Base-by-base conservation (phyloP, 805 yeast genomes). In the Brettanomyces bruxellensis region DNA sequence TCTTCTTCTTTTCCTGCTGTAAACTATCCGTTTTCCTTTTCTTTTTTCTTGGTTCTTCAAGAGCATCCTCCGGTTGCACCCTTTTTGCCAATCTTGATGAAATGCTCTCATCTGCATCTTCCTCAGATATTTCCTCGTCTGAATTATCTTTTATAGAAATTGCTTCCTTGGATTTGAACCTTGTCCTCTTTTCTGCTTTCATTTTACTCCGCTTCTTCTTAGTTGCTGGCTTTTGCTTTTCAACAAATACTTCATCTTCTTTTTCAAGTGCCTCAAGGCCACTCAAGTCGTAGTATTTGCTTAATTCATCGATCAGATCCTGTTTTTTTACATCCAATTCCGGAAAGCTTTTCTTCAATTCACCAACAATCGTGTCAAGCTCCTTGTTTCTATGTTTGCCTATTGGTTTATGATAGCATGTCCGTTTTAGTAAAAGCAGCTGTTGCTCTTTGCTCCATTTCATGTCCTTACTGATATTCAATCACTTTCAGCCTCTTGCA, bases 391-490 rank as follows among this genome's bases (percentile, higher is more conserved):
- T 43, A 1, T 50, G 41, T 18, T 50, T 48, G 4, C 64, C 65
- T n/a, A 60, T 44, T 22, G 67, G 67, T 43, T 59, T 60, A 45
- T 61, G 53, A 38, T 54, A 59, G 34, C 64, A 60, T 8, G 60
- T 34, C 12, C 55, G 46, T 18, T 55, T 51, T 41, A 63, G 43
- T 4, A 63, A 53, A 13, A 43, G 49, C 24, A 52, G 43, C 37
- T 55, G 60, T 36, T 54, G 55, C 4, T 55, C 49, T n/a, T 49
- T 36, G 11, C 47, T 47, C 66, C 65, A 61, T 18, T n/a, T 35
- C 32, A 28, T 28, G 32, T 28, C 32, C 11, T 28, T 6, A 7
- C 11, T 6, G 32, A 9, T 28, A 7, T 28, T 28, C 1, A 7
- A 28, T 28, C 7, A 28, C 7, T 28, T 28, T 9, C 11, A 7